Evolutionary conservation across 2,329 filamentous ascomycete species (phyloP), one percentile per base, ranked within the genome.

Genomic region (Aspergillus fumigatus): DNA sequence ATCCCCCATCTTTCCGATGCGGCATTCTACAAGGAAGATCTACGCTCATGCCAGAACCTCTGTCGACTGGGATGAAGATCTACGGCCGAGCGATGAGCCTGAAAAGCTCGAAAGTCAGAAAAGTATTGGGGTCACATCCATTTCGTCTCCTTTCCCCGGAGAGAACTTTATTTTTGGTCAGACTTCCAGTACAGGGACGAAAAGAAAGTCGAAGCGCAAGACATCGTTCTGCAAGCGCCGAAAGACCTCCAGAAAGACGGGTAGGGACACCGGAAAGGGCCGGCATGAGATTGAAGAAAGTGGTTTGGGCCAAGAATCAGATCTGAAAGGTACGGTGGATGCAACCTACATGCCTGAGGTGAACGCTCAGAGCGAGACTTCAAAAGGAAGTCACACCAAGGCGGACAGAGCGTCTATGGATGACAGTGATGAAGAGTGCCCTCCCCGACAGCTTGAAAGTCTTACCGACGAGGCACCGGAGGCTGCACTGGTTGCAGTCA

Each of bases 21-120:
- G 56, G 21, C 58, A 55, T 14, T 53, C 57, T 4, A 58, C 54
- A 11, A 64, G 53, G 35, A 66, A 66, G 17, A 56, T 51, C 9
- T 60, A 66, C 52, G 63, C 52, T 4, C 54, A 55, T 11, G 51
- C 55, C 5, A 62, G 63, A 43, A 50, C 43, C 3, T 53, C 60
- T 17, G 63, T 72, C 14, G 66, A 72, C 50, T 70, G 67, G 69
- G 66, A 68, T 49, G 67, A 72, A 60, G 67, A 68, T 29, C 58
- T 70, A 40, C 63, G 67, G 14, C 63, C 62, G 26, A 71, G 63
- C 32, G 62, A 65, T 11, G 60, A 61, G 6, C 62, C 61, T 14
- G 29, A 54, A 23, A 53, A 52, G 29, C n/a, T 21, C 5, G 49
- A 38, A 40, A 21, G 5, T n/a, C n/a, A 40, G 6, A 56, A 51